Base-by-base conservation (phyloP, 768 basidiomycete species). In the Tephrocybe rancida region DNA sequence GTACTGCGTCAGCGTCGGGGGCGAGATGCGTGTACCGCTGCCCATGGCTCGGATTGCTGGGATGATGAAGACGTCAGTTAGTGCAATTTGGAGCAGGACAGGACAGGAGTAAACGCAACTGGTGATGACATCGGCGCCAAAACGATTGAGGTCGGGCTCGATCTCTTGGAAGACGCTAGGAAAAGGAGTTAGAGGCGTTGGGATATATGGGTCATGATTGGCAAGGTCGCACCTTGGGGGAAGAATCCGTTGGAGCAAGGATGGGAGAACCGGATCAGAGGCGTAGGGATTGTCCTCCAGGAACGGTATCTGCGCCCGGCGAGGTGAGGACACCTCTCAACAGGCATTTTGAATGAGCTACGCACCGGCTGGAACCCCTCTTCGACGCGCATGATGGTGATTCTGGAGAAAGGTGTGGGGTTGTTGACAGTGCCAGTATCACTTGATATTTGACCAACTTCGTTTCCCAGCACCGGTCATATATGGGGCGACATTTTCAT, bases 301-400 rank as follows among this genome's bases (percentile, higher is more conserved):
- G 59, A 82, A 83, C 8, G 77, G 81, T 2, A 69, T 71, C 85
- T 87, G 54, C 5, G 22, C 2, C 19, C 11, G 30, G 16, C 24
- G 13, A 21, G 14, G 3, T 24, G 22, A 35, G 48, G 2, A 19
- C 10, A 35, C 3, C 16, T 24, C 2, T 8, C 21, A 24, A 24
- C 45, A 14, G 48, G 9, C 44, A 8, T 27, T 5, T 9, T 42
- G 47, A 48, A 11, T 38, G 18, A 21, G 29, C 1, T 18, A 46
- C 69, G 34, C 54, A 83, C 86, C 57, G 72, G 74, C 57, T 88
- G 85, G 59, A 87, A 88, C 29, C 87, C 87, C 43, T 87, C 76
- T 64, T 88, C 85, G 27, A 81, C 68, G 39, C 79, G 80, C 87
- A 89, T 87, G 14, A 37, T 62, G 38, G 34, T 19, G 14, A 18